These are phyloP conservation scores for Epichloe sibirici DNA, from an alignment of 2,329 filamentous ascomycete species.

Conservation along the genomic window DNA sequence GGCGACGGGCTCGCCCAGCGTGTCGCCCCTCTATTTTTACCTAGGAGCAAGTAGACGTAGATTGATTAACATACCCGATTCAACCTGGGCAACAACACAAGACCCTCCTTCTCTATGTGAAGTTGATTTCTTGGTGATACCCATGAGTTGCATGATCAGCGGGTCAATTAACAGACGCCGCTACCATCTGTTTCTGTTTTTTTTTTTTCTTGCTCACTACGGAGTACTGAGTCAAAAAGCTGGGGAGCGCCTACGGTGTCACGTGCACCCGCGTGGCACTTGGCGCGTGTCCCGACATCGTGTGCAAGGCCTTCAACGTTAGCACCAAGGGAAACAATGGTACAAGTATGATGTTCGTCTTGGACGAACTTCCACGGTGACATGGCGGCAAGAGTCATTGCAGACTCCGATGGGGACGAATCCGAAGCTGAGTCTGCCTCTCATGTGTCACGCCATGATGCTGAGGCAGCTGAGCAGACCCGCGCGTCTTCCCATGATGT, in stretches of 20 bases:
- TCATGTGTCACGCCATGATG: neutral
- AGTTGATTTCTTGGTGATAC: no score
- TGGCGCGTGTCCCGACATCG: neutral
- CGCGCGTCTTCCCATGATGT: conserved; percentile 7
- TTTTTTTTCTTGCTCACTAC: no score
- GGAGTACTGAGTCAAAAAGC: no score
- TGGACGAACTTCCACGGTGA: neutral
- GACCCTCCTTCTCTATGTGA: neutral
- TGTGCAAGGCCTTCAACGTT: neutral
- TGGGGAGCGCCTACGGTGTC: neutral
- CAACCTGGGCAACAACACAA: conserved; percentile 8
- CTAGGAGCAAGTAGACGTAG: conserved; percentile 5
- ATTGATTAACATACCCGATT: conserved; percentile 10
- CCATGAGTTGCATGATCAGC: no score
- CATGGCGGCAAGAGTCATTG: conserved; percentile 19
- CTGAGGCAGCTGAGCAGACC: neutral
- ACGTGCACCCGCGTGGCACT: conserved; percentile 3
- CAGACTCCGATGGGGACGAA: conserved; percentile 27
- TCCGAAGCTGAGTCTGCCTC: neutral
- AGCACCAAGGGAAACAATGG: neutral
- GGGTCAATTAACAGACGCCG: no score
- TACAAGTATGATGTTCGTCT: neutral
- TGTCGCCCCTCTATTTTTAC: neutral
- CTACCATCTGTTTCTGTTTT: no score
- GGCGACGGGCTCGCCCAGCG: neutral